phyloP scores from a whole-genome alignment of 352 stramenopile genomes.

The Pythium vanterpoolii region DNA sequence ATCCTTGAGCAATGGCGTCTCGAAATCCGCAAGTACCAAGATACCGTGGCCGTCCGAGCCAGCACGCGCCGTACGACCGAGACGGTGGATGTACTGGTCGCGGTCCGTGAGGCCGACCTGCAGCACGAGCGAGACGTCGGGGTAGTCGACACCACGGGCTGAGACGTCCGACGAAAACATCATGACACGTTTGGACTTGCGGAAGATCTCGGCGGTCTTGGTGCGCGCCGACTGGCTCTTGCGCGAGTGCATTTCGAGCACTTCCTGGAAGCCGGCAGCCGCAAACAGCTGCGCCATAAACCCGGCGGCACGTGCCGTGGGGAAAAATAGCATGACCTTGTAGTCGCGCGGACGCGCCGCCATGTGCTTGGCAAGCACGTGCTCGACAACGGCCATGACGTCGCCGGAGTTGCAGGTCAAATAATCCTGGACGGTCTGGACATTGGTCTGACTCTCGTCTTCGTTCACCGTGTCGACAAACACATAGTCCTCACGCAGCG shows the following conservation, averaged over 20 bases:
- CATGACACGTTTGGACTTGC: slow-evolving; percentile 76
- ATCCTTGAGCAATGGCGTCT: slow-evolving; percentile 67
- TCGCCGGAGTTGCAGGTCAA: slow-evolving; percentile 69
- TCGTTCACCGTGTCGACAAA: slow-evolving; percentile 93
- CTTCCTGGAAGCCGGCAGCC: slow-evolving; percentile 53
- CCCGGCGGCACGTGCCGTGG: slow-evolving; percentile 80
- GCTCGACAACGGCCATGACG: slow-evolving; percentile 68
- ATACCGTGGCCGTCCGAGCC: slow-evolving; percentile 84
- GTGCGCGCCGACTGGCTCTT: slow-evolving; percentile 91
- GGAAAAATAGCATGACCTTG: slow-evolving; percentile 97
- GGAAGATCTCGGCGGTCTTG: slow-evolving; percentile 89
- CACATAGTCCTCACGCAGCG: slow-evolving; percentile 81
- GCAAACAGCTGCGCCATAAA: slow-evolving; percentile 92
- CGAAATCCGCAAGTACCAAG: slow-evolving; percentile 85
- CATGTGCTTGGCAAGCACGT: slow-evolving; percentile 73
- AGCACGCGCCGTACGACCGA: slow-evolving; percentile 91
- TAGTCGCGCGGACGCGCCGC: slow-evolving; percentile 51
- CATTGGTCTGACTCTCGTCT: slow-evolving; percentile 87
- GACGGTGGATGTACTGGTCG: slow-evolving; percentile 95
- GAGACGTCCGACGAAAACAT: slow-evolving; percentile 96
- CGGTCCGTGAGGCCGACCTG: slow-evolving; percentile 83
- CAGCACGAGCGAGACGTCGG: slow-evolving; percentile 89
- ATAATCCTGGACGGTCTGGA: slow-evolving; percentile 85
- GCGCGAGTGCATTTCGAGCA: slow-evolving; percentile 95
- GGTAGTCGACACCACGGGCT: slow-evolving; percentile 94